Percentiles rank a stretch among this genome's conserved stretches.
These are phyloP conservation scores for Detonula confervacea DNA, from an alignment of 352 stramenopile species.

Conservation along the genomic window DNA sequence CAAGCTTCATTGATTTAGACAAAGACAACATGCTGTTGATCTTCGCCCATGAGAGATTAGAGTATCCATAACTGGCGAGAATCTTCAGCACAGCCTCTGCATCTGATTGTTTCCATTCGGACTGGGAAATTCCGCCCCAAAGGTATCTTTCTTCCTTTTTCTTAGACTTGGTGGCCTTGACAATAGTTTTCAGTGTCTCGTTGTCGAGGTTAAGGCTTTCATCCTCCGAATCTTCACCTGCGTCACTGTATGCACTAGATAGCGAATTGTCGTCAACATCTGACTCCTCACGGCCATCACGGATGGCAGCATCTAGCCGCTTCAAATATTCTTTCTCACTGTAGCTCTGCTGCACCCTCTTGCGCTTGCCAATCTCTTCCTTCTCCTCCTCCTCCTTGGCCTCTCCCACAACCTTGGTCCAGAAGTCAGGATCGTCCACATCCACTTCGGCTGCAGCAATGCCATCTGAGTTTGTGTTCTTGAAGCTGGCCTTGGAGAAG, in stretches of 20 bases:
- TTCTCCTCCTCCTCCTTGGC: conserved; percentile 61
- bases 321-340: conserved; percentile 69
- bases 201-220: conserved; percentile 39
- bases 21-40: conserved; percentile 48
- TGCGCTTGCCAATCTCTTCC: conserved; percentile 62
- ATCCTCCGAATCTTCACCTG: conserved; percentile 34
- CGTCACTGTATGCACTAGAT: conserved; percentile 37
- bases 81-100: conserved; percentile 60
- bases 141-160: conserved; percentile 55
- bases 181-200: conserved; percentile 38
- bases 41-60: conserved; percentile 55
- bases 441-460: conserved; percentile 68
- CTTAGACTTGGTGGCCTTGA: conserved; percentile 45
- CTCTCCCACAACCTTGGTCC: conserved; percentile 80
- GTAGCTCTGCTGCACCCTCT: conserved; percentile 71
- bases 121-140: conserved; percentile 65
- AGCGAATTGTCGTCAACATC: conserved; percentile 35
- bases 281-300: conserved; percentile 17
- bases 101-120: conserved; percentile 74
- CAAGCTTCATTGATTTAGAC: conserved; percentile 46
- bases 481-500: conserved; percentile 86
- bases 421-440: conserved; percentile 85
- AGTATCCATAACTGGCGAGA: conserved; percentile 69
- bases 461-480: conserved; percentile 52
- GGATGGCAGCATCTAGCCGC: conserved; percentile 51